Percentiles rank a stretch among this genome's conserved stretches.
phyloP scores from a whole-genome alignment of 805 yeast genomes.

The Kazachstania taianensis region DNA sequence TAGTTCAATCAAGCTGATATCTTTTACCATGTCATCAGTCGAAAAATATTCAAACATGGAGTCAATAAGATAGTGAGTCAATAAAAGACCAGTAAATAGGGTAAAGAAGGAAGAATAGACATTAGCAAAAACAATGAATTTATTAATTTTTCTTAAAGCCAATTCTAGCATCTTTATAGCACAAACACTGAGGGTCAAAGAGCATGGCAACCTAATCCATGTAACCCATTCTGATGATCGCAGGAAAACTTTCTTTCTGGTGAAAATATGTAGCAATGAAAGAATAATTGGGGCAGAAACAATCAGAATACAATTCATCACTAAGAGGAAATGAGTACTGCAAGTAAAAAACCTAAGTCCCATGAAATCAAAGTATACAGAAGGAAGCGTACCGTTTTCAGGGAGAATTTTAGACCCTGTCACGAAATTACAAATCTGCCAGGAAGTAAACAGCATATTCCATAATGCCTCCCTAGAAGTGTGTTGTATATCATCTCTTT shows the following conservation, averaged over 20 bases:
- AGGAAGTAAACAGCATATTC: conserved; percentile 71
- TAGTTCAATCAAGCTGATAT: conserved; percentile 45
- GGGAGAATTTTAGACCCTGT: conserved; percentile 26
- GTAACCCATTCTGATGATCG: conserved; percentile 29
- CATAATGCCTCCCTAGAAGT: conserved; percentile 61
- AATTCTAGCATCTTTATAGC: conserved; percentile 31
- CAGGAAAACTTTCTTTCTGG: conserved; percentile 41
- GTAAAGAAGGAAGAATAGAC: conserved; percentile 36
- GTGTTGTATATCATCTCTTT: conserved; percentile 55
- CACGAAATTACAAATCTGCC: conserved; percentile 47
- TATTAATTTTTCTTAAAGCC: conserved; percentile 36
- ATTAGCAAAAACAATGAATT: conserved; percentile 42
- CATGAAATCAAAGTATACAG: conserved; percentile 56
- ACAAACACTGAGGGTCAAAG: conserved; percentile 38
- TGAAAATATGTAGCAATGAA: conserved; percentile 39
- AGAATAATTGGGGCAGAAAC: conserved; percentile 45
- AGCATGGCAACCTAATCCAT: conserved; percentile 51
- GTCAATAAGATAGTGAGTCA: conserved; percentile 48
- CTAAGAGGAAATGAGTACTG: conserved; percentile 40
- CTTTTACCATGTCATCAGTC: conserved; percentile 47
- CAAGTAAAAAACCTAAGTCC: conserved; percentile 47
- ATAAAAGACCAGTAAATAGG: conserved; percentile 19
- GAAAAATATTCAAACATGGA: conserved; percentile 28
- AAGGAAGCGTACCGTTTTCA: conserved; percentile 29
- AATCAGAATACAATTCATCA: conserved; percentile 44